These are phyloP conservation scores for Mycena floridula DNA, from an alignment of 768 basidiomycete genomes.

Conservation along the genomic window DNA sequence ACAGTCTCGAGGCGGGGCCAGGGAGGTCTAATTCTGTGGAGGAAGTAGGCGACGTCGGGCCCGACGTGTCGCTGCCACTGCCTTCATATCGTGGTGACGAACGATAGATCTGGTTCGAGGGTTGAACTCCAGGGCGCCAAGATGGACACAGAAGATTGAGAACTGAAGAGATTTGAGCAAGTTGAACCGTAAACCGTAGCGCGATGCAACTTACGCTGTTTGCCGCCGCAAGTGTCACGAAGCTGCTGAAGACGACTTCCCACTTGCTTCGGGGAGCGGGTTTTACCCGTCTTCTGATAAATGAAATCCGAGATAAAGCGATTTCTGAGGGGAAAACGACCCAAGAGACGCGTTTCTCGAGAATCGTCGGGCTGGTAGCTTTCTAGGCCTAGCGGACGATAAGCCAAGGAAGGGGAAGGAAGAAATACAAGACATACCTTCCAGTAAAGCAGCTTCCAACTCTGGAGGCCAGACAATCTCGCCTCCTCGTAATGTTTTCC, in stretches of 20 bases:
- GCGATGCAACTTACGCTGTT: slow-evolving; percentile 48
- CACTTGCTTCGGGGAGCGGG: slow-evolving; percentile 62
- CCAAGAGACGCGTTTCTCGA: slow-evolving; percentile 45
- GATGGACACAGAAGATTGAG: too few relatives aligned
- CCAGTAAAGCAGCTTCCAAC: slow-evolving; percentile 54
- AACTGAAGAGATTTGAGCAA: too few relatives aligned
- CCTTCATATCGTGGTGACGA: too few relatives aligned
- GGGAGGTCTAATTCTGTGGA: too few relatives aligned
- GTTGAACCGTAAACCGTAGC: too few relatives aligned
- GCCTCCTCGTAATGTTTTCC: slow-evolving; percentile 47
- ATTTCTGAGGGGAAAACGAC: slow-evolving; percentile 63
- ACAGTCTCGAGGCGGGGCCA: too few relatives aligned
- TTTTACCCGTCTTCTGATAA: slow-evolving; percentile 44
- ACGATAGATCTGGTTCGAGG: too few relatives aligned
- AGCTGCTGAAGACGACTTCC: slow-evolving; percentile 66
- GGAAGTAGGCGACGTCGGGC: too few relatives aligned
- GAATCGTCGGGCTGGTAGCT: slow-evolving; percentile 49
- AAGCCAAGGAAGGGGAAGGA: slow-evolving; percentile 1
- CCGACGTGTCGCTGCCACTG: too few relatives aligned
- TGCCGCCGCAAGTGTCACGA: slow-evolving; percentile 53
- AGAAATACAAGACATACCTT: slow-evolving; percentile 34
- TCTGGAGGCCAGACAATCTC: slow-evolving; percentile 62
- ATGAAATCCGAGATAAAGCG: slow-evolving; percentile 63
- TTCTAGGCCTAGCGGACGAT: slow-evolving; percentile 36
- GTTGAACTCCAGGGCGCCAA: too few relatives aligned